Conservation (phyloP, 2,329 filamentous ascomycete genomes). For the Aotearoamyces nothofagi region DNA sequence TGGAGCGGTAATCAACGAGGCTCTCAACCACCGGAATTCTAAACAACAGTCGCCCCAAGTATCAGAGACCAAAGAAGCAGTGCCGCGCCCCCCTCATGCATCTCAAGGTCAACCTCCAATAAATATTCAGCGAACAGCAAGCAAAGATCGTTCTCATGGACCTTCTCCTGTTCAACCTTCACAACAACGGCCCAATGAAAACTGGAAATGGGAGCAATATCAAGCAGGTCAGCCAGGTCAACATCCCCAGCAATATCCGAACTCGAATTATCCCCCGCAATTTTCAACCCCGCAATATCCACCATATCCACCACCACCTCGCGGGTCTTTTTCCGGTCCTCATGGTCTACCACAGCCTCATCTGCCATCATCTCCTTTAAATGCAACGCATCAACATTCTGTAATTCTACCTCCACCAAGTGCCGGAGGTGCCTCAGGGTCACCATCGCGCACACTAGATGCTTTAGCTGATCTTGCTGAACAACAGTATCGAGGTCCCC, state of each 20-base stretch:
- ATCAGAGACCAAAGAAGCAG: background rate
- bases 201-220: slow-evolving; percentile 16
- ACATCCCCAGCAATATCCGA: slow-evolving; percentile 6
- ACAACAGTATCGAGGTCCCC: slow-evolving; percentile 16
- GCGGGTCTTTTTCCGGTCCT: slow-evolving; percentile 13
- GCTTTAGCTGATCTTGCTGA: slow-evolving; percentile 17
- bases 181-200: too few relatives aligned
- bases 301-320: slow-evolving; percentile 5
- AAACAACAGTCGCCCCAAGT: slow-evolving; percentile 1
- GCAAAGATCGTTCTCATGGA: slow-evolving; percentile 5
- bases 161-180: slow-evolving; percentile 14
- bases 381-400: slow-evolving; percentile 8
- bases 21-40: slow-evolving; percentile 11
- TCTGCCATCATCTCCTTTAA: slow-evolving; percentile 18
- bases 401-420: slow-evolving; percentile 14
- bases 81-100: too few relatives aligned
- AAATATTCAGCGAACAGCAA: slow-evolving; percentile 4
- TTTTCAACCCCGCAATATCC: slow-evolving; percentile 5
- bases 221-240: slow-evolving; percentile 4
- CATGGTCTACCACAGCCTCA: slow-evolving; percentile 13
- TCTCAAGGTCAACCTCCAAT: slow-evolving; percentile 5
- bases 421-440: slow-evolving; percentile 7
- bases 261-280: slow-evolving; percentile 5
- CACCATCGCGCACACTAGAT: slow-evolving; percentile 15
- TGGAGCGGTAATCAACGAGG: slow-evolving; percentile 13